Evolutionary conservation across 768 basidiomycete species (phyloP), one percentile per base, ranked within the genome.

Genomic region (Psilocybe subaeruginosa): DNA sequence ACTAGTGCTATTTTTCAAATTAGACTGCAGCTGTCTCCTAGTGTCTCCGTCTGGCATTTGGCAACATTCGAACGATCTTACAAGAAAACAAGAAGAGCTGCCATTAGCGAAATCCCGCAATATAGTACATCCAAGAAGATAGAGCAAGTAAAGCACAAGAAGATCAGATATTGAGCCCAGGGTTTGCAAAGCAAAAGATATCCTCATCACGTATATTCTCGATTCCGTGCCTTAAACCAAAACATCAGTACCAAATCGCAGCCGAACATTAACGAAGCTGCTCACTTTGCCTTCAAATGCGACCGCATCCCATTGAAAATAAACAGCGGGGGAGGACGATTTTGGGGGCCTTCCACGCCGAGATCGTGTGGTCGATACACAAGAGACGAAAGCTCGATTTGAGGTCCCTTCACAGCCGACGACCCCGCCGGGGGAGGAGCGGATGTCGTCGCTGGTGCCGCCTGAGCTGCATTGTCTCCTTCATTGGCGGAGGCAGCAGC

Each of bases 251-350:
- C 3, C 46, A 46, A 48, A 48, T 37, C 8, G 9, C 6, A 6
- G 7, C 19, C 37, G 35, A 60, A 27, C 31, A 19, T 43, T 33
- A 9, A 23, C 23, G 11, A 46, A 8, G 39, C 23, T 8, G 70
- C 84, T 64, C 63, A 90, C 89, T 84, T 88, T 63, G 73, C 79
- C 66, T 87, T 87, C 60, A 84, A 66, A 63, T 91, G 90, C 23
- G 87, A 89, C 43, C 83, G 74, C 54, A 91, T 64, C 2, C 84
- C 89, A 61, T 89, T 73, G 65, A 88, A 87, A 3, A 64, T 70
- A 70, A 85, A 82, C 57, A 72, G 60, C 52, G 74, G 74, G 19
- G 64, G 65, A 39, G 62, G 66, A 12, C 58, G 48, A 43, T 64
- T 63, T 17, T 57, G 35, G n/a, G 64, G 64, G 37, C 61, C 69